Evolutionary conservation across 352 stramenopile species (phyloP), one percentile per base, ranked within the genome.

Genomic region (Phytophthora citricola): DNA sequence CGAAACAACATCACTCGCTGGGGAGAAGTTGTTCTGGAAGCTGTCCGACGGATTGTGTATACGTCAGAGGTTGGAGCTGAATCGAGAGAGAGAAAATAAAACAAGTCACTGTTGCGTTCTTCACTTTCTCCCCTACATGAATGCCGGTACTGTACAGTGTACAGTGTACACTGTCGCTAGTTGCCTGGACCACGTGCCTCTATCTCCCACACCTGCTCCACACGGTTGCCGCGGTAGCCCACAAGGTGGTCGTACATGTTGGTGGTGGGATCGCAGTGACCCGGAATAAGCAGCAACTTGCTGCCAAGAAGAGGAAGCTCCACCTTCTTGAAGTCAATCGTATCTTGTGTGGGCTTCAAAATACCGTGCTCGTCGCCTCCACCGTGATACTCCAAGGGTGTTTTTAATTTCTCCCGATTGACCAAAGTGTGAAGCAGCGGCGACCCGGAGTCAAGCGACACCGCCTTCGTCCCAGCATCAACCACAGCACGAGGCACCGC

Each of bases 221-320:
- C 80, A 7, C 68, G 22, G 17, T 73, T 69, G 22, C 75, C 75
- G 27, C 83, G 83, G 52, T 79, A 90, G 26, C 78, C 79, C 10
- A 93, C 73, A 15, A 91, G 48, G 57, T 86, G 84, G 64, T 93
- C 85, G 66, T 94, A 91, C 51, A 92, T 69, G 58, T 94, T 94
- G 14, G 76, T 76, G 15, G 82, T 92, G n/a, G 86, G 86, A 41
- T 94, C 86, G 36, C 81, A 90, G 49, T 94, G 86, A 1, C 82
- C 80, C 0, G 85, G 85, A 26, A 76, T 77, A 20, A 94, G 79
- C 46, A 89, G 50, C 54, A 92, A 57, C 58, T 89, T 83, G 39
- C 71, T 64, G 14, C 83, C 84, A 10, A 92, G 56, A 57, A 60
- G 20, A 2, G 84, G 83, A 59, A 90, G 79, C n/a, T 69, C 48